A percentile compares a stretch with the other conserved stretches of the same genome.
These are phyloP conservation scores for Mycocentrospora acerina DNA, from an alignment of 2,329 filamentous ascomycete species.

Conservation along the genomic window DNA sequence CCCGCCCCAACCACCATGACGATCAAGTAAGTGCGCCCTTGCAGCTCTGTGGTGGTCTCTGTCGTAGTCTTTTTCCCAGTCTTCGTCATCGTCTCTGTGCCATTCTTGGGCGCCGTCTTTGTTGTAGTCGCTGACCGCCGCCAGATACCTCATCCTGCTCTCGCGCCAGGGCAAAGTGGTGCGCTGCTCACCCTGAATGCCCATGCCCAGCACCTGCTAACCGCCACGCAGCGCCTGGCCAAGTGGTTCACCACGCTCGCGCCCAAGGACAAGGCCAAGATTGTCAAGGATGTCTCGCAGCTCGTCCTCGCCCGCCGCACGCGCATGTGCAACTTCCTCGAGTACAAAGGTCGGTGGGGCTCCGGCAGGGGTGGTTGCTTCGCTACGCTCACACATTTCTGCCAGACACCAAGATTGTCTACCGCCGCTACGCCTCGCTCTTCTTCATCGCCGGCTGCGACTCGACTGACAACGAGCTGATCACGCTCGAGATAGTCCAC, in stretches of 20 bases:
- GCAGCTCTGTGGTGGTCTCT: no score
- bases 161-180: slow-evolving; percentile 99
- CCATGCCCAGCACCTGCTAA: slow-evolving; percentile 31
- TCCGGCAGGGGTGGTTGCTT: slow-evolving; percentile 12
- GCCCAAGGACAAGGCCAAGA: slow-evolving; percentile 98
- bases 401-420: slow-evolving; percentile 95
- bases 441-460: slow-evolving; percentile 99
- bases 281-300: slow-evolving; percentile 99
- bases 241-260: slow-evolving; percentile 99
- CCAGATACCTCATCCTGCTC: slow-evolving; percentile 93
- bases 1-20: slow-evolving; percentile 47
- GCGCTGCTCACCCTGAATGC: slow-evolving; percentile 48
- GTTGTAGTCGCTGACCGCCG: slow-evolving; percentile 11
- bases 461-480: slow-evolving; percentile 96
- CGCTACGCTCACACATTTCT: slow-evolving; percentile 29
- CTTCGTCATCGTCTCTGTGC: no score
- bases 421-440: slow-evolving; percentile 95
- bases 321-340: slow-evolving; percentile 99
- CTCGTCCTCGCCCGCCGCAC: slow-evolving; percentile 93
- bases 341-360: slow-evolving; percentile 81
- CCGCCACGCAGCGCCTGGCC: slow-evolving; percentile 75
- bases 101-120: no score
- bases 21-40: slow-evolving; percentile 52
- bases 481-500: slow-evolving; percentile 97
- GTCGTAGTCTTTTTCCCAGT: no score